A percentile compares a stretch with the other conserved stretches of the same genome.
Evolutionary conservation across 257 asterid species (phyloP).

Genomic region (Cinchona pubescens): DNA sequence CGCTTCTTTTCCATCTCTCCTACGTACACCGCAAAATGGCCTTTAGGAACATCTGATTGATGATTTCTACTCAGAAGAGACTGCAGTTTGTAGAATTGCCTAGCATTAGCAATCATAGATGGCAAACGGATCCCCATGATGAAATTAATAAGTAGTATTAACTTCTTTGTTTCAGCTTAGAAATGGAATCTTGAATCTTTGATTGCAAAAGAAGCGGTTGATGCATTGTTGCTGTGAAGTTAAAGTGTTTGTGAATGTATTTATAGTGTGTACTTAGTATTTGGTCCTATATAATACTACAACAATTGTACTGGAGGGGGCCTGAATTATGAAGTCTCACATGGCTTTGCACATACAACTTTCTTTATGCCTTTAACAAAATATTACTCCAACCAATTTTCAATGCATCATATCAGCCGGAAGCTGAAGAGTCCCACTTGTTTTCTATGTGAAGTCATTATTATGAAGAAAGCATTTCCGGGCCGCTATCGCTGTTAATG

Average conservation of each 20-base stretch:
- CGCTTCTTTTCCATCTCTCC: constrained; percentile 34
- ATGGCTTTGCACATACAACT: constrained; percentile 16
- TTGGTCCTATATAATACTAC: too few relatives aligned
- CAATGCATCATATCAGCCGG: background rate
- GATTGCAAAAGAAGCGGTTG: background rate
- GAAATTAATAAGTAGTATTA: background rate
- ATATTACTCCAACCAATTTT: too few relatives aligned
- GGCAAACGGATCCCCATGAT: constrained; percentile 35
- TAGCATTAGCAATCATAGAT: constrained; percentile 17
- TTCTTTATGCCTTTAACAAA: too few relatives aligned
- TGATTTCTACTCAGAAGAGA: constrained; percentile 17
- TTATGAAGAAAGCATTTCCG: too few relatives aligned
- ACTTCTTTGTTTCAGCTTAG: background rate
- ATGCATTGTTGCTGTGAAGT: background rate
- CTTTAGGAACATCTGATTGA: constrained; percentile 31
- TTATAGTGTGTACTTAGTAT: background rate
- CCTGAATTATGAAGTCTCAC: constrained; percentile 22
- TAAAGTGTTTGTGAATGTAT: constrained; percentile 6
- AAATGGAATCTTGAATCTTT: background rate
- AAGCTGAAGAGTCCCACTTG: constrained; percentile 8
- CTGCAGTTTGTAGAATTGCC: constrained; percentile 30
- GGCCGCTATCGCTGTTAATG: too few relatives aligned
- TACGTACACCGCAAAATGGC: constrained; percentile 35
- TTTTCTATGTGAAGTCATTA: too few relatives aligned
- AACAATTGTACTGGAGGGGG: too few relatives aligned